These are phyloP conservation scores for Beauveria rudraprayagi DNA, from an alignment of 2,329 filamentous ascomycete species.

Conservation along the genomic window DNA sequence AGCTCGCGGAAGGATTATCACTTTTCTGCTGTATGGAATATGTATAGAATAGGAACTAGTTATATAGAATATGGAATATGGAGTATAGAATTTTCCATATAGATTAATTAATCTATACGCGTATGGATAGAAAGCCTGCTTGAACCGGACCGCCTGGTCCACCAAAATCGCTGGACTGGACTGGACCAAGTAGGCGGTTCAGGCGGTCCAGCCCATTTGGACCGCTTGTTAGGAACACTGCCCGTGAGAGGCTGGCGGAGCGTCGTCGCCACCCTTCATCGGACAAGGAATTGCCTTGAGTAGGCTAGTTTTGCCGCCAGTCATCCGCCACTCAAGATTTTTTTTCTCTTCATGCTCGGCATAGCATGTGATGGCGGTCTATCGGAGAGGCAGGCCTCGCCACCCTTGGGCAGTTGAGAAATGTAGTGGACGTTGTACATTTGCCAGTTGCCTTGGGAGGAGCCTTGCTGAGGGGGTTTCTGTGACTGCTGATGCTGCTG, in stretches of 20 bases:
- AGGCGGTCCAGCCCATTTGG: no score
- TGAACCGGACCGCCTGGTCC: no score
- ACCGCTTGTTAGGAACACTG: no score
- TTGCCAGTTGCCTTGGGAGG: constrained; percentile 18
- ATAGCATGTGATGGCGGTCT: neutral
- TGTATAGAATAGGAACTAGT: no score
- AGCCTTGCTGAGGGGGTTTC: neutral
- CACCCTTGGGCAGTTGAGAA: constrained; percentile 1
- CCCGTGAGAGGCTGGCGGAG: neutral
- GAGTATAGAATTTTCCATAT: no score
- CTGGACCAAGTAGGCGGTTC: no score
- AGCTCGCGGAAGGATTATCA: no score
- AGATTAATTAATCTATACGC: no score
- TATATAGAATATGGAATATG: no score
- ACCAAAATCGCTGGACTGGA: no score
- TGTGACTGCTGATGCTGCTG: constrained; percentile 16
- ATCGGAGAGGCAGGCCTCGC: constrained; percentile 7
- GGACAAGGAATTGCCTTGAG: neutral
- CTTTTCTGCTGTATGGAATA: no score
- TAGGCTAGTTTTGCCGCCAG: neutral
- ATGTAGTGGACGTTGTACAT: constrained; percentile 28
- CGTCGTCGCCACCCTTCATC: neutral
- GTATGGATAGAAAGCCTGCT: no score
- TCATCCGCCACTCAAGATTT: neutral
- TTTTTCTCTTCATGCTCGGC: neutral